phyloP scores from a whole-genome alignment of 1,284 basidiomycete species.

The Chalciporus sp. region DNA sequence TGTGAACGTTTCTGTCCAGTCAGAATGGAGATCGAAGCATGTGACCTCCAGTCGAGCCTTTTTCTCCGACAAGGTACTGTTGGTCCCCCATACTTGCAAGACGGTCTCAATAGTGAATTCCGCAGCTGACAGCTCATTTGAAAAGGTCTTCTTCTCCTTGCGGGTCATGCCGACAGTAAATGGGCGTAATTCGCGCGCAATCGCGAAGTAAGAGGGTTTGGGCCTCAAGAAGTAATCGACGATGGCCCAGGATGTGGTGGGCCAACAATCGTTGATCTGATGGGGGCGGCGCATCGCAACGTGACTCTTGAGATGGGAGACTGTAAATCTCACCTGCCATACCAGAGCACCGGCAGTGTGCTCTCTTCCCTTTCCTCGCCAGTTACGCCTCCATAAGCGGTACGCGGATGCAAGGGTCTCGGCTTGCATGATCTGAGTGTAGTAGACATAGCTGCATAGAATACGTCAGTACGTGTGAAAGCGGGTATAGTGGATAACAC shows the following conservation, averaged over 20 bases:
- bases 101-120: conserved; percentile 66
- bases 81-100: conserved; percentile 84
- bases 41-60: conserved; percentile 65
- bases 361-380: conserved; percentile 70
- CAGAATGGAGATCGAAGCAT: conserved; percentile 67
- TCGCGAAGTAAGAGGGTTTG: conserved; percentile 74
- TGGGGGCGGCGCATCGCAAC: conserved; percentile 1
- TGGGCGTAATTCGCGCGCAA: conserved; percentile 69
- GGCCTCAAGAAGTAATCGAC: conserved; percentile 77
- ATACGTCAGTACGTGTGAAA: conserved; percentile 7
- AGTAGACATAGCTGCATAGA: conserved; percentile 65
- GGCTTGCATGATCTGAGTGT: conserved; percentile 84
- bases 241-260: conserved; percentile 79
- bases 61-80: conserved; percentile 65
- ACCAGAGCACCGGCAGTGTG: conserved; percentile 78
- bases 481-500: conserved; percentile 5
- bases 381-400: conserved; percentile 77
- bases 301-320: not conserved
- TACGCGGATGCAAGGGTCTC: conserved; percentile 77
- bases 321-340: conserved; percentile 62
- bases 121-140: conserved; percentile 62
- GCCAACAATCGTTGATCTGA: conserved; percentile 83
- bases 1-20: conserved; percentile 56
- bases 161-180: conserved; percentile 82
- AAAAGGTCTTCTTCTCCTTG: conserved; percentile 64